Evolutionary conservation across 306 rosid genomes (phyloP), one percentile per base, ranked within the genome.

Genomic region (Acacia melanoxylon): DNA sequence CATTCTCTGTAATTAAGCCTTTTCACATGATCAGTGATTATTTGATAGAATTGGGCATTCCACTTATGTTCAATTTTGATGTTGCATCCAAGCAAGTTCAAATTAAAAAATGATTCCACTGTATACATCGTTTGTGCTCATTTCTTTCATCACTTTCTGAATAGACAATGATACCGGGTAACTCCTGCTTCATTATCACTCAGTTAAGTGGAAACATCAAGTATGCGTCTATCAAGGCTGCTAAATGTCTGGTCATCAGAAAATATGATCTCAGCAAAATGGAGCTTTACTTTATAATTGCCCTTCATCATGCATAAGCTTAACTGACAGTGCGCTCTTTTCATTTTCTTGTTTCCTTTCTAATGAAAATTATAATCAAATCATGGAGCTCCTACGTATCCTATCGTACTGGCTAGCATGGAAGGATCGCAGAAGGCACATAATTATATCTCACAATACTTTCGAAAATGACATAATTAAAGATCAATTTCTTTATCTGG

Each of bases 171-270:
- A 62, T 74, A 29, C 31, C 59, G 75, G 58, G 22, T 66, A 51
- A 20, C 46, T 15, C 42, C 19, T 49, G 54, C 75, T 20, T 51
- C 61, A 65, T 77, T 42, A 52, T 17, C 70, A 91, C 93, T 87
- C 84, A 93, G 94, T 83, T 93, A 94, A 75, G 91, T 83, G 37
- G 94, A 90, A 75, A 91, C 88, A 77, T 93, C 93, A 48, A 93
- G 90, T 80, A 92, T 75, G 80, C 94, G 92, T 85, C 22, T 77
- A 7, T 94, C 97, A 27, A 87, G 73, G 79, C 87, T 87, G 49
- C 82, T 74, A 61, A 40, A 93, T 1, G 81, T 79, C 52, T 83
- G 84, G 56, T 86, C 82, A 69, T 79, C 48, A 35, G 91, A 40
- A 51, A 33, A 91, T 89, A 85, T 86, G 75, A 91, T 90, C 87